Evolutionary conservation across 495 filamentous ascomycete genomes (phyloP).

Genomic region (Neurospora sp.): DNA sequence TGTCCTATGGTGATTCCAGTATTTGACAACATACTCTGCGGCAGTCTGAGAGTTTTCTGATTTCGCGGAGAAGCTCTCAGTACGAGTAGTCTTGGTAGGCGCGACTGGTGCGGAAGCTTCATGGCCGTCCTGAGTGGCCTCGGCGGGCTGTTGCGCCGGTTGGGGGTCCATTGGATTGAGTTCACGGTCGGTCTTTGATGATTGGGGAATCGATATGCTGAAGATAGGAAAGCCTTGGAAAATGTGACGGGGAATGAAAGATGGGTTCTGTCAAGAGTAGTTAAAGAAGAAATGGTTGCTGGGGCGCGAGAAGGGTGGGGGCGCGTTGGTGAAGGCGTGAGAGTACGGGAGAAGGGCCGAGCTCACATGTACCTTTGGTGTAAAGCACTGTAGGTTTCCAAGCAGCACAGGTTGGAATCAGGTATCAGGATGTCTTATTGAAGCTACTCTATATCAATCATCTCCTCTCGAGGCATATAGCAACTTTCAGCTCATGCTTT

Average conservation of each 20-base stretch:
- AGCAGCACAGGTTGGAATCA: too few species aligned
- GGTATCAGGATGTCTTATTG: neutral
- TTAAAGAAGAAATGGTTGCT: neutral
- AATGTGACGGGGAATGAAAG: neutral
- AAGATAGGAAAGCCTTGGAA: neutral
- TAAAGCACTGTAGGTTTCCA: neutral
- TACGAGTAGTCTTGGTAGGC: constrained; percentile 24
- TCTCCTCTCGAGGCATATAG: neutral
- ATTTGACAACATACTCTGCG: constrained; percentile 50
- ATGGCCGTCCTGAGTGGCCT: constrained; percentile 10
- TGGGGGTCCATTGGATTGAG: constrained; percentile 19
- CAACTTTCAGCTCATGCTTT: neutral
- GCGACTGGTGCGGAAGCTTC: constrained; percentile 10
- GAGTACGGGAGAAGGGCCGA: neutral
- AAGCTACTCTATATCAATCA: neutral
- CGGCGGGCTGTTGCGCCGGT: constrained; percentile 7
- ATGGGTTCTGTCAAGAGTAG: neutral
- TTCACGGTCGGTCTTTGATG: neutral
- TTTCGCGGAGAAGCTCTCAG: constrained; percentile 53
- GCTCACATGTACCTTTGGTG: neutral
- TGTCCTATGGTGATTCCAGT: neutral
- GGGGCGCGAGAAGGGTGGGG: neutral
- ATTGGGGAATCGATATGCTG: fast-evolving
- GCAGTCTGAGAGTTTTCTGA: constrained; percentile 74
- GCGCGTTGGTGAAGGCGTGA: neutral